These are phyloP conservation scores for Polytolypa hystricis DNA, from an alignment of 2,329 filamentous ascomycete species.

Conservation along the genomic window DNA sequence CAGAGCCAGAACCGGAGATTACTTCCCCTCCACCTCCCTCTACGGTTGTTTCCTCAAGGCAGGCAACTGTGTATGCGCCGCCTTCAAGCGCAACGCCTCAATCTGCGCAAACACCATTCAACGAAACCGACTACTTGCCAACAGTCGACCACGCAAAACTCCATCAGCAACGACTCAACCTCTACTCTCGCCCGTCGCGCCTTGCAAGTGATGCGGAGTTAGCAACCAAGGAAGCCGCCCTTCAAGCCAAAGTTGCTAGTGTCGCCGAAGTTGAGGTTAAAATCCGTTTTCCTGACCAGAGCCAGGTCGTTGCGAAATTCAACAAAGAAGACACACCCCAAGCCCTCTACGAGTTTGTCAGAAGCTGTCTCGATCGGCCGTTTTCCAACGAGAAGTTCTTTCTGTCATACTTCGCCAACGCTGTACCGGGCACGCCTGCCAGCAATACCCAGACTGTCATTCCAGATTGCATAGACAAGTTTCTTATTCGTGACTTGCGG, in stretches of 20 bases:
- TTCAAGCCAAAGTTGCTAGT: constrained; percentile 53
- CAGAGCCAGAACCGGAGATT: constrained; percentile 10
- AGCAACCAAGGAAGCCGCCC: constrained; percentile 54
- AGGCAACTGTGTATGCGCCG: constrained; percentile 63
- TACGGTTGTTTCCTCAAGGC: constrained; percentile 32
- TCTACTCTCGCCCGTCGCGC: constrained; percentile 64
- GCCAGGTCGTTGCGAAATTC: constrained; percentile 62
- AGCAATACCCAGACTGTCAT: constrained; percentile 18
- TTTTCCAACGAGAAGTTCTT: constrained; percentile 55
- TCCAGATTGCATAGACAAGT: constrained; percentile 34
- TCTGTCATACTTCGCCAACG: constrained; percentile 47
- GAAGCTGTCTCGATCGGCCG: constrained; percentile 53
- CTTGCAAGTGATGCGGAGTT: constrained; percentile 76
- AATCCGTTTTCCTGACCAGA: constrained; percentile 80
- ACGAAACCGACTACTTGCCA: constrained; percentile 68
- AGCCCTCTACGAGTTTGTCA: constrained; percentile 64
- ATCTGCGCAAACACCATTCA: constrained; percentile 56
- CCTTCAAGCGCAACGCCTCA: constrained; percentile 63
- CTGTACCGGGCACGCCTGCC: constrained; percentile 11
- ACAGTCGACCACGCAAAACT: constrained; percentile 76
- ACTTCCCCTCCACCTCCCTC: constrained; percentile 12
- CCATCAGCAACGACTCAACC: constrained; percentile 64
- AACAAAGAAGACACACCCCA: constrained; percentile 56
- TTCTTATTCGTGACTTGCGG: constrained; percentile 60
- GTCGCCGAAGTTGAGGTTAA: constrained; percentile 62